Percentiles rank a stretch among this genome's conserved stretches.
Conservation (phyloP, 2,329 filamentous ascomycete species). For the Paecilomyces sp. region DNA sequence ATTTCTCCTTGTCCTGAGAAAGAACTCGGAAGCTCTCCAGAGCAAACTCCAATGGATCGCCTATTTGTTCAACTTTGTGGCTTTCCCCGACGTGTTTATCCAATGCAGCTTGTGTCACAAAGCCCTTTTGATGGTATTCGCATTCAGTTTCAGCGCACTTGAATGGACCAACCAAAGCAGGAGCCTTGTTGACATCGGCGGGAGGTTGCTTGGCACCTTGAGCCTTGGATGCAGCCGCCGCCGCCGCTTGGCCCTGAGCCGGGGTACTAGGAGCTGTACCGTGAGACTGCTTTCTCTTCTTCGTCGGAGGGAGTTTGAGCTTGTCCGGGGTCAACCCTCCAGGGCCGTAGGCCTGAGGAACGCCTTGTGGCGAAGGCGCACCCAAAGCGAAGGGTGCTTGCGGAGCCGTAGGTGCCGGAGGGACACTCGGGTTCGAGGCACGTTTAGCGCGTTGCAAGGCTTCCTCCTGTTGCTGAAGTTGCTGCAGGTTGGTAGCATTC, state of each 20-base stretch:
- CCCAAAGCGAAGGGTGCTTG: conserved; percentile 47
- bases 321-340: conserved; percentile 49
- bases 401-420: conserved; percentile 43
- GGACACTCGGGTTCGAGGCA: conserved; percentile 32
- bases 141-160: conserved; percentile 48
- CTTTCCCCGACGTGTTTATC: conserved; percentile 47
- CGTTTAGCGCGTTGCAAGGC: conserved; percentile 31
- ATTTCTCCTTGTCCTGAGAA: conserved; percentile 39
- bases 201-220: conserved; percentile 24
- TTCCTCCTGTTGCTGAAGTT: conserved; percentile 40
- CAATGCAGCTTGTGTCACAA: conserved; percentile 47
- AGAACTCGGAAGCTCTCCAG: conserved; percentile 46
- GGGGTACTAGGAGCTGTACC: conserved; percentile 15
- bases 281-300: conserved; percentile 50
- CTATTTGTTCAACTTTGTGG: conserved; percentile 46
- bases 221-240: conserved; percentile 21
- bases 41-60: conserved; percentile 50
- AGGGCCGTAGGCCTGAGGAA: conserved; percentile 49
- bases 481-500: conserved; percentile 42
- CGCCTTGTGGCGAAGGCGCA: conserved; percentile 48
- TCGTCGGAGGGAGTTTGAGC: conserved; percentile 51
- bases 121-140: conserved; percentile 48
- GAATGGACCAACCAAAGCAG: conserved; percentile 41
- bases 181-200: conserved; percentile 34
- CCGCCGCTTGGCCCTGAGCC: conserved; percentile 13